Percentiles rank a stretch among this genome's conserved stretches.
phyloP scores from a whole-genome alignment of 345 rosid species.

The Moricandia moricandioides region DNA sequence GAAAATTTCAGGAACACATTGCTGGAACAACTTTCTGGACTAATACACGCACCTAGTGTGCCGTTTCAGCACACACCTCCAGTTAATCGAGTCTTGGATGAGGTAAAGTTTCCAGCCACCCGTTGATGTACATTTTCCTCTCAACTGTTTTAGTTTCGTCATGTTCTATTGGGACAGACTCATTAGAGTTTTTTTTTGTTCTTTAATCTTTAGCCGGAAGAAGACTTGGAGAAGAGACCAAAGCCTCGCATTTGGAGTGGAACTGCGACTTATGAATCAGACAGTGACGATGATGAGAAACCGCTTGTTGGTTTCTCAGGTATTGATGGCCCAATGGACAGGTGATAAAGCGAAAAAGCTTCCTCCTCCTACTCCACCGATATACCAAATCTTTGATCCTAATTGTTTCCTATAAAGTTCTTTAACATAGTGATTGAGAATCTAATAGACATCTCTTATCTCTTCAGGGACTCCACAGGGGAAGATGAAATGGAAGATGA shows the following conservation, averaged over 20 bases:
- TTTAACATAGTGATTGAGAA: background rate
- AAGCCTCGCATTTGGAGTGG: slow-evolving; percentile 85
- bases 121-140: slow-evolving; percentile 14
- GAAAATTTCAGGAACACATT: slow-evolving; percentile 37
- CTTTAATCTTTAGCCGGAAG: slow-evolving; percentile 31
- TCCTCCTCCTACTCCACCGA: background rate
- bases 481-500: slow-evolving; percentile 50
- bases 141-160: background rate
- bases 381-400: slow-evolving; percentile 3
- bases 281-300: slow-evolving; percentile 68
- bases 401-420: slow-evolving; percentile 6
- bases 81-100: slow-evolving; percentile 35
- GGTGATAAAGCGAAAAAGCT: slow-evolving; percentile 12
- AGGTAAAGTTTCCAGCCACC: slow-evolving; percentile 13
- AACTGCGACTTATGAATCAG: slow-evolving; percentile 71
- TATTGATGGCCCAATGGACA: slow-evolving; percentile 42
- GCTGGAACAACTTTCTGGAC: slow-evolving; percentile 40
- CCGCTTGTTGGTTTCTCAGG: slow-evolving; percentile 40
- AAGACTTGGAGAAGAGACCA: slow-evolving; percentile 40
- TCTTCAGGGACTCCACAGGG: slow-evolving; percentile 34
- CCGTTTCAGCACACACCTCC: slow-evolving; percentile 44
- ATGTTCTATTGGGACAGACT: slow-evolving; percentile 2
- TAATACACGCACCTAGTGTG: slow-evolving; percentile 41
- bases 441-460: background rate
- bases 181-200: background rate